Evolutionary conservation across 2,329 filamentous ascomycete genomes (phyloP), one percentile per base, ranked within the genome.

Genomic region (Fusarium robinianum): DNA sequence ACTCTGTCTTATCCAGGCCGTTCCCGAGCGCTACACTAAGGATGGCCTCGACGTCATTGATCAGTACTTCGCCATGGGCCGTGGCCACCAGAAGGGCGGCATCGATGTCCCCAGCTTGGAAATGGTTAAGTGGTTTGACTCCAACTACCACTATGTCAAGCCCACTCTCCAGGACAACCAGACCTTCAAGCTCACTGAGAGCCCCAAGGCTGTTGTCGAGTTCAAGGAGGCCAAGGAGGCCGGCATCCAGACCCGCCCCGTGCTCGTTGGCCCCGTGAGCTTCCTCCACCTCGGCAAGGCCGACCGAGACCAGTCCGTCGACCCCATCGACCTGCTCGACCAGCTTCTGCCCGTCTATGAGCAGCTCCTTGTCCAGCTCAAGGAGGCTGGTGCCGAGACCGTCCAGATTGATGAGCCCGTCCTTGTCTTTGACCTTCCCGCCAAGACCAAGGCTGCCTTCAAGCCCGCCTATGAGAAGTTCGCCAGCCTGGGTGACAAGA

Each of bases 71-170:
- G 94, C 94, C 75, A 96, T 99, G 90, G 94, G 94, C 68, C 89
- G 94, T 85, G 94, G 94, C 70, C 91, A 95, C 78, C 94, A 99
- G 78, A 95, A 90, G 84, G 83, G 85, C 68, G 83, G 88, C 72
- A 81, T 97, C 63, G 94, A 99, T 74, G 94, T 97, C 60, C 90
- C 92, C 63, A 83, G 81, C 67, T 79, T 96, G 75, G 94, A 99
- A 83, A 99, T 99, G 94, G 94, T 99, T 66, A 99, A 99, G 83
- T 99, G 94, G 94, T 99, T 99, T 71, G 94, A 99, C 82, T 96
- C 90, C 60, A 99, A 99, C 87, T 99, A 99, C 86, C 94, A 97
- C 83, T 99, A 99, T 75, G 94, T 97, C 78, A 97, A 97, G 85
- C 94, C 94, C 57, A 96, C 94, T 54, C 84, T 99, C 61, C 90